Conservation (phyloP, 805 yeast genomes). For the Metschnikowia gelsemii region DNA sequence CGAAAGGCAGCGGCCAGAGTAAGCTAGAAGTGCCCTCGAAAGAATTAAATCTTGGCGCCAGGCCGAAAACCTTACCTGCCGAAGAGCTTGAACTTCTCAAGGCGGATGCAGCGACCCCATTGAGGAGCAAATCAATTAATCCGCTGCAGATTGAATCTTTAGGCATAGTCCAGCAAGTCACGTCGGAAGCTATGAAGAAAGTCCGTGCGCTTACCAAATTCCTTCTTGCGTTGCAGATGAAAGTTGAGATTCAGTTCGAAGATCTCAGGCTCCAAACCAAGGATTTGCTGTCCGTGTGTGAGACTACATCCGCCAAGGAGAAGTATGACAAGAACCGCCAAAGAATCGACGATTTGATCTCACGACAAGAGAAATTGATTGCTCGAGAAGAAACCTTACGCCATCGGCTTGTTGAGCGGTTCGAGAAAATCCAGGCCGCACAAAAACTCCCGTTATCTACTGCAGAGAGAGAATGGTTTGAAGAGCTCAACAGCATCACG, state of each 20-base stretch:
- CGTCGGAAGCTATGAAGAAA: conserved; percentile 8
- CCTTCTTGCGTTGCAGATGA: conserved; percentile 14
- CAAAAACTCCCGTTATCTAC: conserved; percentile 33
- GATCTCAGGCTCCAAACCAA: conserved; percentile 25
- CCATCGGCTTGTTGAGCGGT: conserved; percentile 22
- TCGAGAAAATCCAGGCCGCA: conserved; percentile 24
- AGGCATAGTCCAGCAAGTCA: conserved; percentile 6
- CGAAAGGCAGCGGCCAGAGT: no score
- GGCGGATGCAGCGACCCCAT: conserved; percentile 1
- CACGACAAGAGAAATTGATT: conserved; percentile 26
- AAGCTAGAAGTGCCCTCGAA: no score
- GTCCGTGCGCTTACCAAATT: conserved; percentile 15
- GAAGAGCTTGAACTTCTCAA: conserved; percentile 17
- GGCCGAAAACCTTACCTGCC: conserved; percentile 17
- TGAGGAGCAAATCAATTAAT: conserved; percentile 7
- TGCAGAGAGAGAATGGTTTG: conserved; percentile 38
- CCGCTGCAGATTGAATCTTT: conserved; percentile 8
- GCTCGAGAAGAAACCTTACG: conserved; percentile 24
- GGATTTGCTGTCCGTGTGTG: conserved; percentile 10
- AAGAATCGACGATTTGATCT: conserved; percentile 17
- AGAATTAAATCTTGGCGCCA: background rate
- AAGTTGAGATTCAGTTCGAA: conserved; percentile 22
- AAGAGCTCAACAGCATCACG: conserved; percentile 33
- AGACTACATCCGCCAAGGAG: conserved; percentile 5
- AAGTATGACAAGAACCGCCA: conserved; percentile 11